Base-by-base conservation (phyloP, 2,329 filamentous ascomycete genomes). In the Ceratocystis ficicola region DNA sequence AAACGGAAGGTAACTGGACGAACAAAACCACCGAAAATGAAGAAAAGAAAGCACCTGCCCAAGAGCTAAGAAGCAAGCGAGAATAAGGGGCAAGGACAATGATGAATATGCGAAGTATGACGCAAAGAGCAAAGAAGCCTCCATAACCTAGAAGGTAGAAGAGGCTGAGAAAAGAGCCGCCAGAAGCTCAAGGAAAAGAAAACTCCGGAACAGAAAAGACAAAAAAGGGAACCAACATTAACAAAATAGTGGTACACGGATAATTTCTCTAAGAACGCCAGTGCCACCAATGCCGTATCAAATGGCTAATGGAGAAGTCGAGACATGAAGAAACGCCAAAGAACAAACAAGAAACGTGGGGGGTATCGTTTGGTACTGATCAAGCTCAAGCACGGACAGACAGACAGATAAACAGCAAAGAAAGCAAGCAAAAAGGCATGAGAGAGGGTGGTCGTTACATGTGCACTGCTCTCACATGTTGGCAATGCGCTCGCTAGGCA, bases 401-500 rank as follows among this genome's bases (percentile, higher is more conserved):
- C 65, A 60, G 61, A 66, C 44, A 61, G 57, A 65, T n/a, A 67
- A 64, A 64, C 32, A 64, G 32, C 62, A 46, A 62, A 46, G 44
- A 61, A 64, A 66, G 50, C 50, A 61, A 67, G 44, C 25, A 65
- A 63, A 20, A n/a, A 36, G 67, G 63, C 65, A 63, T 36, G 62
- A 66, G 55, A 30, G 30, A 30, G n/a, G 60, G 44, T 30, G 6
- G 12, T 17, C 17, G 28, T 41, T 41, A 30, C 50, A 52, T 46
- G 25, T 46, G 44, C n/a, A 15, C 25, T 32, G 44, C 55, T 30
- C 67, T 77, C 74, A 85, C 75, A 86, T 76, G 68, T 75, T 80
- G 69, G 83, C 81, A 69, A 86, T 79, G 63, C 83, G 76, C 52
- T 77, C 80, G 71, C 81, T 84, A 10, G 83, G 83, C 73, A 86